Base-by-base conservation (phyloP, 2,329 filamentous ascomycete genomes). In the Corynespora cassiicola region DNA sequence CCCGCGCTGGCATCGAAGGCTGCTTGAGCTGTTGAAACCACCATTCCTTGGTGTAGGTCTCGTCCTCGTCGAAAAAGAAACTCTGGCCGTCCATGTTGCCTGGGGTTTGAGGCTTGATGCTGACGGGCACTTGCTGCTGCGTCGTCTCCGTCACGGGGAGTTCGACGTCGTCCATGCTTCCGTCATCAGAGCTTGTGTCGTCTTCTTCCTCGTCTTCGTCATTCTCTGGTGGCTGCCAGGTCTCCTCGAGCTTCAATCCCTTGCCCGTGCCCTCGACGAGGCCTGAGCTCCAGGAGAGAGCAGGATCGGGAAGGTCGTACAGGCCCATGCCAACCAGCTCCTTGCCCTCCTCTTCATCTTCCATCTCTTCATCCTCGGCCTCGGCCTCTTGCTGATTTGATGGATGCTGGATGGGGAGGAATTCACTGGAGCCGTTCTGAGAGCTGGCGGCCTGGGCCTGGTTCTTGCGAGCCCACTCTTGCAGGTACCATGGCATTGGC, bases 311-410 rank as follows among this genome's bases (percentile, higher is more conserved):
- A 4, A 80, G 73, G 56, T 90, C 88, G 65, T 94, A 94, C 0
- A 94, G 78, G 1, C 88, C 88, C 79, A 94, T 85, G 14, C 88
- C 88, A n/a, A 90, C 78, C 2, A 92, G 76, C 43, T 90, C 85
- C 56, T 90, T 87, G 23, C 82, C 85, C 10, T 79, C 73, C n/a
- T n/a, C n/a, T 17, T 75, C 63, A 18, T 82, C 81, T 31, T 80
- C 50, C 40, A 80, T 78, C 31, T 82, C 77, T 8, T 76, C 65
- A 20, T 75, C 63, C 14, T 63, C 60, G 10, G 75, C 69, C 33
- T 76, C 72, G 2, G 45, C 39, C 18, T 54, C 46, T 19, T 33
- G 18, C 12, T 47, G 33, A 6, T 32, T 28, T 7, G 44, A 22
- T 7, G 72, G 61, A 29, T 79, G 72, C 47, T 81, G 77, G 3